These are phyloP conservation scores for Zygnema circumcarinatum DNA, from an alignment of 139 green algal species.

Conservation along the genomic window DNA sequence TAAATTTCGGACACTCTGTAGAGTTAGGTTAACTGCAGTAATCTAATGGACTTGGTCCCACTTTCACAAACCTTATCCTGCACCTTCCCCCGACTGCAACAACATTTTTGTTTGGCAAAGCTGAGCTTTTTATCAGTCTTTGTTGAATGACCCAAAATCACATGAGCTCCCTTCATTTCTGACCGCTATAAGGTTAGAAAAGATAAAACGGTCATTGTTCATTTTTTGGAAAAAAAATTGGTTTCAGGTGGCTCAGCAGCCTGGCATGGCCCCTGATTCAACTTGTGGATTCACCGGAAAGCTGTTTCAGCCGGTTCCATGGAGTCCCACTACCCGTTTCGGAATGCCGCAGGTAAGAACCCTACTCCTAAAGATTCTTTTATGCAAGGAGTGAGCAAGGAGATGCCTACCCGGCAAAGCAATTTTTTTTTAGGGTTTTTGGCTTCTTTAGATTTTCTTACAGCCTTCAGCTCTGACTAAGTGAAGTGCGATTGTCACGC, in stretches of 20 bases:
- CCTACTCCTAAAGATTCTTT: neutral
- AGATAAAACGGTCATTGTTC: neutral
- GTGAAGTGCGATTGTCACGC: neutral
- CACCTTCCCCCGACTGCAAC: neutral
- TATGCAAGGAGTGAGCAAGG: neutral
- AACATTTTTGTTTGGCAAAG: neutral
- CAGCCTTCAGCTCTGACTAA: neutral
- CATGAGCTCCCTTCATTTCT: neutral
- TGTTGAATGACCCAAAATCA: neutral
- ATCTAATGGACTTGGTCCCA: too few species aligned
- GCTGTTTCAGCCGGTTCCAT: conserved; percentile 45
- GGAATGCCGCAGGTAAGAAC: conserved; percentile 43
- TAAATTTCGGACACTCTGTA: too few species aligned
- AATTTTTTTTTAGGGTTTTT: too few species aligned
- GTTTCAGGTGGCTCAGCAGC: conserved; percentile 38
- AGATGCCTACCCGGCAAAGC: too few species aligned
- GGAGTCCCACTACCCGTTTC: conserved; percentile 24
- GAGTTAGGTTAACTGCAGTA: too few species aligned
- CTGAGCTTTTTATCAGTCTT: neutral
- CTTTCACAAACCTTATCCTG: neutral
- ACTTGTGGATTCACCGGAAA: conserved; percentile 39
- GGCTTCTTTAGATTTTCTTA: too few species aligned
- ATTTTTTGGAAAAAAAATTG: neutral
- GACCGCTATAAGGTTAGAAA: too few species aligned
- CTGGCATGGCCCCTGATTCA: conserved; percentile 15